Base-by-base conservation (phyloP, 2,329 filamentous ascomycete species). In the Colletotrichum cordylinicola region DNA sequence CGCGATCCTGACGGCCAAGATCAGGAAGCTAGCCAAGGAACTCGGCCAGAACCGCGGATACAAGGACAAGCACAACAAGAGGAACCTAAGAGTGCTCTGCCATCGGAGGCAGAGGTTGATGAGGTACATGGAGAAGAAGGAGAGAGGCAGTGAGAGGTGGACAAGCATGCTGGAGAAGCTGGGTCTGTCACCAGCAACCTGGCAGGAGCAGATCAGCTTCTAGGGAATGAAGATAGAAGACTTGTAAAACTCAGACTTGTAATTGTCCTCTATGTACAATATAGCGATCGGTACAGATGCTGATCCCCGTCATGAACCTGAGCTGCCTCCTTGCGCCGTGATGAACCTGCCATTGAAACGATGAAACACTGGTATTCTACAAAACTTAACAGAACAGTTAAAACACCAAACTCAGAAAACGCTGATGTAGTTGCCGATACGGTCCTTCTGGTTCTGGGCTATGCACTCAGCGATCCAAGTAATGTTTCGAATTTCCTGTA, bases 381-480 rank as follows among this genome's bases (percentile, higher is more conserved):
- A 88, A 80, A 81, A 79, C 71, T 62, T 67, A 74, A 75, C 73
- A 79, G 72, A 70, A 29, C 35, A 70, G 60, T 91, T 24, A 16
- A 73, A 69, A 58, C 68, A 43, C 15, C 13, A 69, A 74, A 60
- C 13, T 76, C 87, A 98, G 87, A 99, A 98, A 77, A 98, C 97
- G 86, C 96, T 98, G 85, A 99, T 99, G 87, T 98, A 99, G 87
- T 98, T 99, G 81, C 95, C 94, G 84, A 99, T 98, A 83, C 97
- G 93, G 86, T 99, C 97, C 89, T 99, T 99, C 87, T 99, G 97
- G 89, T 98, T 98, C 87, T 99, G 97, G 72, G 97, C 97, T 91
- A 99, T 99, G 88, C 97, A 99, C 87, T 99, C 97, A 27, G 97
- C 94, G 85, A 99, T 99, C 97, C 97, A 99, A 67, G 97, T 98